Conservation (phyloP, 345 rosid genomes). For the Rhizophora apiculata region DNA sequence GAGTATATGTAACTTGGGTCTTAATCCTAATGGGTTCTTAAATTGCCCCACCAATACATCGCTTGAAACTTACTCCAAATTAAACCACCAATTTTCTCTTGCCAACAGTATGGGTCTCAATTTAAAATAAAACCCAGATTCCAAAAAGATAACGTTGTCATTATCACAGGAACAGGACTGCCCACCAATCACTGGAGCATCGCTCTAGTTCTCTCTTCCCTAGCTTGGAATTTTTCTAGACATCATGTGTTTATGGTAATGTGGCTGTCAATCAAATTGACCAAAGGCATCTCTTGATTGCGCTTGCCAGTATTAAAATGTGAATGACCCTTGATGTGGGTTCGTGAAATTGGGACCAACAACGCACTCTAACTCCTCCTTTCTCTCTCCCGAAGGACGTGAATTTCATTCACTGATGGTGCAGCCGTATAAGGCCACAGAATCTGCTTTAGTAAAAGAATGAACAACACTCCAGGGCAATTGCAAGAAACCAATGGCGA, state of each 20-base stretch:
- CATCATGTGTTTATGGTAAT: too few relatives aligned
- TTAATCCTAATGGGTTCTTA: slow-evolving; percentile 15
- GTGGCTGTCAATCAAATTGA: too few relatives aligned
- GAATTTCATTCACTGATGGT: too few relatives aligned
- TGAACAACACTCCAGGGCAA: background rate
- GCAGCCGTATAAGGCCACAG: background rate
- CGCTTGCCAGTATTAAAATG: too few relatives aligned
- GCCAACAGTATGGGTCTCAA: slow-evolving; percentile 22
- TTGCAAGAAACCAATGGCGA: slow-evolving; percentile 7
- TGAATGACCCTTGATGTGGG: too few relatives aligned
- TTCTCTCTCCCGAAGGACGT: too few relatives aligned
- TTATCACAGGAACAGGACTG: background rate
- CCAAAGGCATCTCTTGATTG: too few relatives aligned
- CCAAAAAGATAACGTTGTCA: too few relatives aligned
- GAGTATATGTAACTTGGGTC: slow-evolving; percentile 13
- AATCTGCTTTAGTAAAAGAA: slow-evolving; percentile 23
- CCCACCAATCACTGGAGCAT: slow-evolving; percentile 6
- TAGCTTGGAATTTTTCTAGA: background rate
- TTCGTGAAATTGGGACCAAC: too few relatives aligned
- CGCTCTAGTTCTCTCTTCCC: background rate
- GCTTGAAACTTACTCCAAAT: slow-evolving; percentile 17
- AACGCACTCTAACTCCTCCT: too few relatives aligned
- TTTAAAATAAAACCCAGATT: background rate
- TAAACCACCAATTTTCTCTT: background rate
- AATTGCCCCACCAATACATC: slow-evolving; percentile 4